Base-by-base conservation (phyloP, 2,329 filamentous ascomycete species). In the Cordyceps pruinosa region DNA sequence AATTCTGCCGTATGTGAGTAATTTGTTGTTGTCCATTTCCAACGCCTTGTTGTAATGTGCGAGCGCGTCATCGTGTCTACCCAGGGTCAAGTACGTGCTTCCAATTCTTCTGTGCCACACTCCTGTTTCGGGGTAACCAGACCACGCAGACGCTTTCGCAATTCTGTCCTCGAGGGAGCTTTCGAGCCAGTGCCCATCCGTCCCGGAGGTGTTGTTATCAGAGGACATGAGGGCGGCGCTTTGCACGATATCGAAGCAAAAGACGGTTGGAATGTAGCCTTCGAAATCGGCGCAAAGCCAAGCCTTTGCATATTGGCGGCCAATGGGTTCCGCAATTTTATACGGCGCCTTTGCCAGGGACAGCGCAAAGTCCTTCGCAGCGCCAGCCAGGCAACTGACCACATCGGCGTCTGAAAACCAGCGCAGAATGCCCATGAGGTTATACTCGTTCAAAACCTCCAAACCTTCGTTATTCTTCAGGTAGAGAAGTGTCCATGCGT, bases 191-290 rank as follows among this genome's bases (percentile, higher is more conserved):
- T 72, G 68, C 2, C 60, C 60, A 19, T 69, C 68, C 5, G 68
- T 69, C 39, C 72, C 68, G 0, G 68, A 67, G 70, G 70, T 75
- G 0, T 68, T 70, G 54, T 68, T 64, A 2, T 71, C 73, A 1
- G 68, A 66, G 15, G 74, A 66, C 64, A 75, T 69, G 3, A 71
- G 70, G 5, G 73, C 71, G 30, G 74, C 66, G 42, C 68, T 71
- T 57, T 75, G 73, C 4, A 75, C 73, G 37, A 75, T 74, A 56
- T 74, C 72, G 59, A 75, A 74, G 60, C 73, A 75, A 57, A 75
- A 72, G 0, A 72, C 61, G 0, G 73, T 73, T 5, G 73, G 72
- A 6, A 75, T 63, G 35, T 75, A 75, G 34, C 64, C 65, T 26
- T 66, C 61, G 28, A 69, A 74, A 4, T 67, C 64, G 4, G 64